Evolutionary conservation across 139 green algal species (phyloP).

Genomic region (Chlamydomonas schloesseri): DNA sequence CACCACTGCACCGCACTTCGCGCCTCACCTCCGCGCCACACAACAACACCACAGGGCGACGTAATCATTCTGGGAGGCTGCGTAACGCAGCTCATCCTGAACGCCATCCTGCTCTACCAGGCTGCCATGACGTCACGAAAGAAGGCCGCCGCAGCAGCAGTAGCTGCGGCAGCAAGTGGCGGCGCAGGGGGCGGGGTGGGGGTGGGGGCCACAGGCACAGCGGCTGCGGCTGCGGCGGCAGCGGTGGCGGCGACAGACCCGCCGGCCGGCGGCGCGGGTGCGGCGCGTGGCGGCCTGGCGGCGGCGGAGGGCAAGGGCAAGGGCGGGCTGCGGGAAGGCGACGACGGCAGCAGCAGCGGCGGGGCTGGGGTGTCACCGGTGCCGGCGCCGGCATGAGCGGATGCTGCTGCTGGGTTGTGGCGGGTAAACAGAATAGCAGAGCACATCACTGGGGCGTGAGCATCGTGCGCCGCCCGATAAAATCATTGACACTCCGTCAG

Average conservation of each 20-base stretch:
- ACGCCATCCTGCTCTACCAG: conserved; percentile 59
- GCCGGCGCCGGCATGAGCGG: neutral
- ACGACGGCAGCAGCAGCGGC: neutral
- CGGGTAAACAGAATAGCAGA: too few species aligned
- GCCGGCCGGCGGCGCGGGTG: neutral
- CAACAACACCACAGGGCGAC: conserved; percentile 14
- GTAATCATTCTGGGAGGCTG: conserved; percentile 46
- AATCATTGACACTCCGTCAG: too few species aligned
- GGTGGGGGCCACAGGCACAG: neutral
- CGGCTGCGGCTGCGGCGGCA: neutral
- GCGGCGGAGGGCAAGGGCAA: too few species aligned
- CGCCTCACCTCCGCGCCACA: too few species aligned
- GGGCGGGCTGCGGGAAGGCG: neutral
- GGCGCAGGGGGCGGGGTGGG: neutral
- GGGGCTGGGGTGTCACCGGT: neutral
- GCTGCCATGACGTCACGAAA: neutral
- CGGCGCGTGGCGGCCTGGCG: too few species aligned
- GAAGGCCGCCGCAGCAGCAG: too few species aligned
- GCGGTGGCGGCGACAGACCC: conserved; percentile 8
- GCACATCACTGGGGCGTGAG: too few species aligned
- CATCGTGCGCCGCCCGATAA: too few species aligned
- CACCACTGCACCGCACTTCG: too few species aligned
- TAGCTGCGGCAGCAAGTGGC: neutral
- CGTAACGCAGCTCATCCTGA: conserved; percentile 40
- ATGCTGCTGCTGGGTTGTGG: too few species aligned